Evolutionary conservation across 768 basidiomycete species (phyloP), one percentile per base, ranked within the genome.

Genomic region (Terana coerulea): DNA sequence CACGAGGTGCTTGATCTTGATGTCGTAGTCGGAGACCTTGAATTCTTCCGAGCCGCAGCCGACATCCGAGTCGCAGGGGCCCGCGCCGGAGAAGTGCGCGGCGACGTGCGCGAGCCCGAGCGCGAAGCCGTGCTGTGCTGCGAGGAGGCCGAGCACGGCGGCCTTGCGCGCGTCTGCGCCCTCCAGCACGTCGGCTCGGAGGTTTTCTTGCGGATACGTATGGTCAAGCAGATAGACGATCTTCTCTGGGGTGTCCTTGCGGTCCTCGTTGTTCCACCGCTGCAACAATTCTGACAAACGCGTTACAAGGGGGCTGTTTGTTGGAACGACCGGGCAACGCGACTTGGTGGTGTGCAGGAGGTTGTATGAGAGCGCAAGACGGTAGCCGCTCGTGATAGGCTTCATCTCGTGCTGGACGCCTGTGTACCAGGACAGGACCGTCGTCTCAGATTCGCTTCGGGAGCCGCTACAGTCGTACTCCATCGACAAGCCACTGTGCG

Each of bases 351-450:
- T 65, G 49, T 76, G 72, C n/a, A 79, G 66, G 44, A 80, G 68
- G 53, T 78, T 79, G 61, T 74, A 80, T 0, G 77, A 74, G 5
- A 80, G 69, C 0, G 77, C 78, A 0, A 80, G 69, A 0, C 75
- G 73, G 51, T 75, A 77, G 3, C 79, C 79, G n/a, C 71, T 69
- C 0, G 71, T 75, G 39, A 79, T 64, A 5, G 74, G 71, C 52
- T 75, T 75, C 52, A 79, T 72, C 64, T 76, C 75, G 59, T 78
- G 77, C 40, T 62, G 64, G 45, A 78, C 78, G 49, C 78, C 78
- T 21, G 76, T 78, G 57, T 80, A 78, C 76, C 78, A 81, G 1
- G 78, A 68, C 4, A 79, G 62, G 12, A 75, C 60, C 0, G 72
- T 61, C 0, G 73, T 76, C 3, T 60, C 59, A 5, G 62, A 43